A percentile compares a stretch with the other conserved stretches of the same genome.
phyloP scores from a whole-genome alignment of 352 stramenopile species.

The Pythium biforme region DNA sequence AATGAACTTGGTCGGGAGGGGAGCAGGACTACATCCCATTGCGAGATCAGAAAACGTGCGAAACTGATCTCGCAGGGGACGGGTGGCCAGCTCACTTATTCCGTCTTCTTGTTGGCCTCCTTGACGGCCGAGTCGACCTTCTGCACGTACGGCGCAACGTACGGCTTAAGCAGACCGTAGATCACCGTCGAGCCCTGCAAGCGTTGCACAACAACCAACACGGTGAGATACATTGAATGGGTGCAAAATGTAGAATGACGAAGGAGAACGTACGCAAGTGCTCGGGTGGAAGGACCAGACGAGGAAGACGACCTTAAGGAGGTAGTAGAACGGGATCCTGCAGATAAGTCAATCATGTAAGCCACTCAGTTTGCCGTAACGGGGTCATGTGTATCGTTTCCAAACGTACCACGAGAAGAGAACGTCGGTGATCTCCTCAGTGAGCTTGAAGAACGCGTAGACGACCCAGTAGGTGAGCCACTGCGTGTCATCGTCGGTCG shows the following conservation, averaged over 20 bases:
- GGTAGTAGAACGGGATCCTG: constrained; percentile 87
- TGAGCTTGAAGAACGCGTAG: constrained; percentile 96
- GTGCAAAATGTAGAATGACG: neutral
- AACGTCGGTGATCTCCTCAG: constrained; percentile 86
- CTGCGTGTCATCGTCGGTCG: constrained; percentile 78
- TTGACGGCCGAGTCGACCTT: constrained; percentile 68
- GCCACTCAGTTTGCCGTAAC: neutral
- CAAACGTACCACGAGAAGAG: constrained; percentile 70
- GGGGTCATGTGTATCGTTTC: too few species aligned
- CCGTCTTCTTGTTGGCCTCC: constrained; percentile 49
- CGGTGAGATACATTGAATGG: neutral
- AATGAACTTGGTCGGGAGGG: neutral
- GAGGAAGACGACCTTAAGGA: constrained; percentile 86
- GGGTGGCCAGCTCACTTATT: constrained; percentile 27
- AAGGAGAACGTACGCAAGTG: constrained; percentile 43
- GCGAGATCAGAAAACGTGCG: neutral
- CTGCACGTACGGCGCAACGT: constrained; percentile 69
- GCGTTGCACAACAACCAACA: neutral
- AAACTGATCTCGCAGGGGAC: neutral
- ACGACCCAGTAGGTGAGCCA: constrained; percentile 94
- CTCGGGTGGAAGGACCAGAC: constrained; percentile 83
- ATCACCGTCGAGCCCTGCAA: constrained; percentile 74
- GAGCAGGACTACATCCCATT: neutral
- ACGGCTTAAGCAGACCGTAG: constrained; percentile 85
- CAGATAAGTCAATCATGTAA: neutral